phyloP scores from a whole-genome alignment of 2,329 filamentous ascomycete genomes.

The Eutypa lata region DNA sequence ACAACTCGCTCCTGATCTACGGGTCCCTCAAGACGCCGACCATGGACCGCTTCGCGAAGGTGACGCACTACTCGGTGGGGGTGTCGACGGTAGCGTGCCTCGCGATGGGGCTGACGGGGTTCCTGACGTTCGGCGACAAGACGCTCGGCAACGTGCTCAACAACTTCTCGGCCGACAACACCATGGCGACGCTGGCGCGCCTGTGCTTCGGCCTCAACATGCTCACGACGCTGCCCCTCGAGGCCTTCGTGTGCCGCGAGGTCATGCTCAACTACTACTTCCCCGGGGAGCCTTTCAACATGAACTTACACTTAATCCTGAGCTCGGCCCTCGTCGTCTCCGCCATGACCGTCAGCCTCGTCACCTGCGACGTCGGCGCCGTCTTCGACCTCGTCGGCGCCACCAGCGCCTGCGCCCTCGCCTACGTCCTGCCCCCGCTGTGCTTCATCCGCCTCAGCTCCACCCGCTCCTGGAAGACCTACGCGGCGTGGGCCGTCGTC shows the following conservation, averaged over 20 bases:
- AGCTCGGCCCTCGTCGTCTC: conserved; percentile 77
- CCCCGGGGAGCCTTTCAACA: conserved; percentile 70
- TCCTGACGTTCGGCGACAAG: conserved; percentile 87
- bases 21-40: conserved; percentile 91
- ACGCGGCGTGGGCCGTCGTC: conserved; percentile 68
- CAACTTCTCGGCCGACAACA: conserved; percentile 89
- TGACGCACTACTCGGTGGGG: conserved; percentile 90
- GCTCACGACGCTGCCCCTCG: conserved; percentile 92
- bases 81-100: conserved; percentile 92
- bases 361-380: conserved; percentile 89
- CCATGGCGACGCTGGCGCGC: conserved; percentile 90
- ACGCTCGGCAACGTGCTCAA: conserved; percentile 96
- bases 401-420: conserved; percentile 88
- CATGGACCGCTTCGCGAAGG: conserved; percentile 86
- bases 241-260: conserved; percentile 96
- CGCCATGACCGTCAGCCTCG: conserved; percentile 72
- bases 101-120: conserved; percentile 81
- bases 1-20: conserved; percentile 97
- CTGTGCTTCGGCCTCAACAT: conserved; percentile 98
- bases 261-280: conserved; percentile 87
- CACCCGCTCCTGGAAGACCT: conserved; percentile 67
- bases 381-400: conserved; percentile 97
- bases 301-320: conserved; percentile 81
- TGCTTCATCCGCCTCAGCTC: conserved; percentile 94
- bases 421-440: conserved; percentile 90